Evolutionary conservation across 306 rosid genomes (phyloP), one percentile per base, ranked within the genome.

Genomic region (Sesbania bispinosa): DNA sequence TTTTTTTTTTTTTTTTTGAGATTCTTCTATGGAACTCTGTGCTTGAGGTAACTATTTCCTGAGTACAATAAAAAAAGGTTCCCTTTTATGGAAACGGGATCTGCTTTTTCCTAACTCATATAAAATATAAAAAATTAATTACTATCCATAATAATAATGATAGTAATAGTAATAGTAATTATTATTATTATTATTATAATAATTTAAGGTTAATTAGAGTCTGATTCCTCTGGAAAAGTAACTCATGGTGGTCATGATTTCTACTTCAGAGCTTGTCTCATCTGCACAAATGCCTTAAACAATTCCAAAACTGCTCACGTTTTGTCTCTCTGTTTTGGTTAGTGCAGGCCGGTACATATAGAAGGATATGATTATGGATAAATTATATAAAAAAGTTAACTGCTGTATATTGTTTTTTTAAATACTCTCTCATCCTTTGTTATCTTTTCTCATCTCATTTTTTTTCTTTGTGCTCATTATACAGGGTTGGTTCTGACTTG

Each of bases 41-140:
- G 88, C 89, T 84, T 89, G 84, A 82, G 95, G 87, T 82, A 82
- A 88, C 88, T 84, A 79, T 87, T 89, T 81, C 77, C 88, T 84
- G 85, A 79, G 89, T 82, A 83, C 95, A 89, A 71, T 84, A 74
- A 74, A 83, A 90, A 88, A 86, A 46, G 78, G 82, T 73, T 52
- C 87, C 93, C 57, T 77, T 88, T 91, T 87, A 82, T 81, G 91
- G 92, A 89, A 94, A 88, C 70, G 93, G 88, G 96, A 82, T 84
- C 88, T 85, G 89, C 97, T 86, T 91, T 84, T 83, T 67, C 76
- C 69, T 76, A 82, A 85, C 84, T 87, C 85, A 83, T 88, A 43
- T 32, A 55, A 48, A 83, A 14, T 43, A 64, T 21, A 24, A 26
- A 64, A 59, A 79, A 1, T 32, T 19, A 16, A 43, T 45, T 23